Evolutionary conservation across 345 rosid species (phyloP).

Genomic region (Lumnitzera racemosa): DNA sequence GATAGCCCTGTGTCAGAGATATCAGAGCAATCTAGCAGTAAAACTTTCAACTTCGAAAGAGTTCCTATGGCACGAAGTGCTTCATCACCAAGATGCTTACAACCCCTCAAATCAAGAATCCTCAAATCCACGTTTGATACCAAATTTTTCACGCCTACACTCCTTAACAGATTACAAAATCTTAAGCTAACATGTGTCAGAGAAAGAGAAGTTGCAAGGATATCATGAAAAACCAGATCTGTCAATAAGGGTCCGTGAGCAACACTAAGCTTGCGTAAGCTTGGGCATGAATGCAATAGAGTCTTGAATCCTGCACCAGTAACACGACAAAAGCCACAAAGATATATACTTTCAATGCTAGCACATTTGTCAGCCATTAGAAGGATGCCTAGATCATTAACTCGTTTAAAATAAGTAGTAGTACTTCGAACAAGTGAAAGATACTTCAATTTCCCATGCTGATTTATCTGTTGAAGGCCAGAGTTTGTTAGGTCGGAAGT

Average conservation of each 20-base stretch:
- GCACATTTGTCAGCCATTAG: conserved; percentile 84
- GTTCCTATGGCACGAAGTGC: conserved; percentile 55
- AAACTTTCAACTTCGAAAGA: conserved; percentile 43
- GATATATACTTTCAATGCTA: conserved; percentile 74
- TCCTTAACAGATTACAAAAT: conserved; percentile 78
- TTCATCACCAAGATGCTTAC: conserved; percentile 73
- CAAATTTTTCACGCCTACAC: conserved; percentile 56
- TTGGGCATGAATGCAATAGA: conserved; percentile 73
- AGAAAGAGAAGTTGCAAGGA: conserved; percentile 69
- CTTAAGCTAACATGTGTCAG: conserved; percentile 77
- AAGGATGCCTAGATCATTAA: conserved; percentile 86
- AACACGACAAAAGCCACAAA: conserved; percentile 87
- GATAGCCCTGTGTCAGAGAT: conserved; percentile 62
- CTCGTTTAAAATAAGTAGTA: conserved; percentile 62
- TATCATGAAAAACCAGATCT: conserved; percentile 83
- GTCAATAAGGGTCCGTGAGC: conserved; percentile 72
- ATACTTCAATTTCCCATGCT: conserved; percentile 63
- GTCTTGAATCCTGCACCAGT: conserved; percentile 85
- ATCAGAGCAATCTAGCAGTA: conserved; percentile 61
- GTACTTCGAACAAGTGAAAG: conserved; percentile 71
- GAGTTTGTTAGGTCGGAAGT: conserved; percentile 70
- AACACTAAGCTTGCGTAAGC: conserved; percentile 63
- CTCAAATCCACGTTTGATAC: conserved; percentile 44
- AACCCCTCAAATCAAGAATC: conserved; percentile 68
- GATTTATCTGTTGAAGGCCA: conserved; percentile 81